phyloP scores from a whole-genome alignment of 345 rosid species.

The Erucastrum elatum region DNA sequence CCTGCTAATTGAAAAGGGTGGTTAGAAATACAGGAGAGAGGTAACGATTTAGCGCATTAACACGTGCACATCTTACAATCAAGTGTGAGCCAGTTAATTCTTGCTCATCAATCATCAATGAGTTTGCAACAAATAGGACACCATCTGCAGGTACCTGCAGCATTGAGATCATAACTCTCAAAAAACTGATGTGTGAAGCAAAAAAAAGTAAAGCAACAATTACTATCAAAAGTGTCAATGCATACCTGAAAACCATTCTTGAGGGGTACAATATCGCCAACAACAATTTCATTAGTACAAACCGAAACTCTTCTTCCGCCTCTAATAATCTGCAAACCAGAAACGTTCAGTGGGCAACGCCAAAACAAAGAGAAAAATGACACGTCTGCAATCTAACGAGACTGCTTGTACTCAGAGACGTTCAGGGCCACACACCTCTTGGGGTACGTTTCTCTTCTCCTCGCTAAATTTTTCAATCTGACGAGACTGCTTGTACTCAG shows the following conservation, averaged over 20 bases:
- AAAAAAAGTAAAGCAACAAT: neutral
- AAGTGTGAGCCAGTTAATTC: conserved; percentile 85
- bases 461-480: conserved; percentile 71
- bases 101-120: conserved; percentile 76
- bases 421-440: conserved; percentile 58
- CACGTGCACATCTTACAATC: conserved; percentile 26
- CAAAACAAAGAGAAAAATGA: conserved; percentile 5
- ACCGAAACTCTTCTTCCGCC: conserved; percentile 59
- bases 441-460: conserved; percentile 70
- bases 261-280: conserved; percentile 87
- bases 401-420: too few relatives aligned
- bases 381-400: too few relatives aligned
- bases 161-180: neutral
- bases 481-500: conserved; percentile 77
- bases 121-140: conserved; percentile 64
- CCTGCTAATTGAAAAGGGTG: neutral
- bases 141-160: conserved; percentile 91
- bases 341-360: neutral
- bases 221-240: neutral
- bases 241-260: conserved; percentile 80
- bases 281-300: conserved; percentile 73
- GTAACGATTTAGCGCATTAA: conserved; percentile 6
- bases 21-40: conserved; percentile 31
- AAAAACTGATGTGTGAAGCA: neutral
- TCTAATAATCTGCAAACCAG: conserved; percentile 61